A percentile compares a stretch with the other conserved stretches of the same genome.
Conservation (phyloP, 768 basidiomycete genomes). For the Leccinum olivaceopallidum region DNA sequence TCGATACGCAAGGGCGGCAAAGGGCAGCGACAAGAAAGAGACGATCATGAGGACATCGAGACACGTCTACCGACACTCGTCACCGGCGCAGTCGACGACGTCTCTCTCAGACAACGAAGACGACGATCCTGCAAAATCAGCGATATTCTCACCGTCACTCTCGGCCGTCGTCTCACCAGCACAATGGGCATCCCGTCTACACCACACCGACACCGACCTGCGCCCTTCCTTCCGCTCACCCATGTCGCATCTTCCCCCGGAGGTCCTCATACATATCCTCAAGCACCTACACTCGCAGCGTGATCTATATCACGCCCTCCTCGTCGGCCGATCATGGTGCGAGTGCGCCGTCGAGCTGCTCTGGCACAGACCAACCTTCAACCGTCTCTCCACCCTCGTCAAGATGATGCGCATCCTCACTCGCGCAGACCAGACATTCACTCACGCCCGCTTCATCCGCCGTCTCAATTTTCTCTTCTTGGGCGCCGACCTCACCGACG, state of each 20-base stretch:
- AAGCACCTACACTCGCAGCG: constrained; percentile 73
- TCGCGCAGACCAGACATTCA: constrained; percentile 70
- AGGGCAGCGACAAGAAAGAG: not conserved
- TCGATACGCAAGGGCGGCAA: not conserved
- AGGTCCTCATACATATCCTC: constrained; percentile 91
- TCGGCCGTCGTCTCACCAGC: constrained; percentile 57
- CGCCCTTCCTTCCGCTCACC: constrained; percentile 44
- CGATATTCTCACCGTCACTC: constrained; percentile 38
- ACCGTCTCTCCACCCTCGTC: constrained; percentile 65
- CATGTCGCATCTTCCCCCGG: constrained; percentile 77
- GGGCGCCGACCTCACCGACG: constrained; percentile 67
- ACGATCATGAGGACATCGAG: constrained; percentile 31
- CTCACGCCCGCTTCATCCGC: constrained; percentile 84
- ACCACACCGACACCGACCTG: constrained; percentile 36
- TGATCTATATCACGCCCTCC: constrained; percentile 73
- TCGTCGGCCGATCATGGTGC: constrained; percentile 92
- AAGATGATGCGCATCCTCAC: constrained; percentile 76
- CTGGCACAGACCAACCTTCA: constrained; percentile 88
- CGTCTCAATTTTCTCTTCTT: constrained; percentile 87
- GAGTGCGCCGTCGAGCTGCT: constrained; percentile 93
- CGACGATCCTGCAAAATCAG: constrained; percentile 57
- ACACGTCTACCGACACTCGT: constrained; percentile 42
- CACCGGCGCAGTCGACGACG: constrained; percentile 68
- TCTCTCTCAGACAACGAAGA: constrained; percentile 76
- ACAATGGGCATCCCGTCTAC: constrained; percentile 49